A percentile compares a stretch with the other conserved stretches of the same genome.
Evolutionary conservation across 371 early-diverging fungal species (phyloP).

Genomic region (Rhizopus stolonifer): DNA sequence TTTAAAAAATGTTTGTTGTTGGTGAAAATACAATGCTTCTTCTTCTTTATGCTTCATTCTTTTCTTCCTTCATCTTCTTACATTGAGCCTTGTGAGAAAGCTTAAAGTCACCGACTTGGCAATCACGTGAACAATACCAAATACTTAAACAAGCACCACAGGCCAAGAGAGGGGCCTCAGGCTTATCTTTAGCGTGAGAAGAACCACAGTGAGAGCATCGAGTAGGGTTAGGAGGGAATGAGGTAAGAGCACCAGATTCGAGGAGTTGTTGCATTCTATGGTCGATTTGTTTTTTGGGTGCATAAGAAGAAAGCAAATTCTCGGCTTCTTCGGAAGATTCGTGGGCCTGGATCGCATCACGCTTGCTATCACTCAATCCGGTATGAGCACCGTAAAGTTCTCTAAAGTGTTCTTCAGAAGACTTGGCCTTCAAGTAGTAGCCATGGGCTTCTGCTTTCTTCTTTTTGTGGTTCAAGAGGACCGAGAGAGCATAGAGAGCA

Average conservation of each 20-base stretch:
- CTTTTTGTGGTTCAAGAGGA: constrained; percentile 51
- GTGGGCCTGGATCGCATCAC: constrained; percentile 48
- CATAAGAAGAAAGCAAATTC: constrained; percentile 29
- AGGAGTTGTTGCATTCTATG: constrained; percentile 45
- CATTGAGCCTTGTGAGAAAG: constrained; percentile 51
- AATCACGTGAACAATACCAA: constrained; percentile 64
- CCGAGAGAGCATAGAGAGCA: constrained; percentile 58
- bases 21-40: too few species aligned
- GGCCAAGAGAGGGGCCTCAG: constrained; percentile 53
- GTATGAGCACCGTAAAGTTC: constrained; percentile 56
- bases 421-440: constrained; percentile 55
- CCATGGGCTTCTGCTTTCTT: constrained; percentile 53
- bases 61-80: constrained; percentile 25
- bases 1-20: too few species aligned
- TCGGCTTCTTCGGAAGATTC: constrained; percentile 44
- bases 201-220: constrained; percentile 60
- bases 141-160: constrained; percentile 64
- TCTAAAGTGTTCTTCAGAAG: constrained; percentile 57
- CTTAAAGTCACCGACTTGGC: constrained; percentile 61
- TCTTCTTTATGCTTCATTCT: neutral
- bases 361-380: constrained; percentile 61
- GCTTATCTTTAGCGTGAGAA: constrained; percentile 45
- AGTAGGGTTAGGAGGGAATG: constrained; percentile 43
- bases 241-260: constrained; percentile 42
- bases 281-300: constrained; percentile 35